phyloP scores from a whole-genome alignment of 1,284 basidiomycete species.

The Anthracocystis walkeri region DNA sequence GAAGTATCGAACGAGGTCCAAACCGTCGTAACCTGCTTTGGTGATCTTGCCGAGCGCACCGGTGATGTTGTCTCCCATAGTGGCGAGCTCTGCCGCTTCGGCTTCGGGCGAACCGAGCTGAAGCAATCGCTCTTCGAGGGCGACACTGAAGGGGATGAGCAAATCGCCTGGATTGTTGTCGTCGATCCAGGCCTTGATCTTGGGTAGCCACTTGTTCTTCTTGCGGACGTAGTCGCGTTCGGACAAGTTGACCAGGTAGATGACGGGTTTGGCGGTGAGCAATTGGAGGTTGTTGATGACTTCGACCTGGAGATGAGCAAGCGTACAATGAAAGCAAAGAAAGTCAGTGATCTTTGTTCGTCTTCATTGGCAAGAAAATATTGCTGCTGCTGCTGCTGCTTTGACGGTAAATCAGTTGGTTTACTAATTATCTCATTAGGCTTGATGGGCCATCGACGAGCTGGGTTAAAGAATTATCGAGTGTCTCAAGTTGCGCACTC shows the following conservation, averaged over 20 bases:
- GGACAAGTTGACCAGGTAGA: slow-evolving; percentile 96
- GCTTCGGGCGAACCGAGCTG: slow-evolving; percentile 66
- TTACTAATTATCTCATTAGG: slow-evolving; percentile 64
- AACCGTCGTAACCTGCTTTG: slow-evolving; percentile 66
- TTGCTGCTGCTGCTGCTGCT: slow-evolving; percentile 14
- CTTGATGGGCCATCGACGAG: slow-evolving; percentile 76
- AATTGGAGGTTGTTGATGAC: slow-evolving; percentile 92
- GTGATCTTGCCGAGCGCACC: slow-evolving; percentile 67
- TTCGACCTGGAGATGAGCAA: slow-evolving; percentile 79
- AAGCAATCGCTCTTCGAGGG: slow-evolving; percentile 90
- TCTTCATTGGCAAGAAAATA: neutral
- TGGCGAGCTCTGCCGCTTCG: slow-evolving; percentile 62
- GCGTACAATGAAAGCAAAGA: neutral
- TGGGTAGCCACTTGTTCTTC: slow-evolving; percentile 99
- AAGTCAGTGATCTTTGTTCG: neutral
- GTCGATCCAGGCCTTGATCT: slow-evolving; percentile 99
- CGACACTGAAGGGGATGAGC: slow-evolving; percentile 96
- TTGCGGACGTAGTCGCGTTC: slow-evolving; percentile 95
- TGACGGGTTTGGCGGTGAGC: slow-evolving; percentile 96
- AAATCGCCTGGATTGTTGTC: slow-evolving; percentile 94
- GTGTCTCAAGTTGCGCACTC: slow-evolving; percentile 74
- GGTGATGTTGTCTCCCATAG: slow-evolving; percentile 61
- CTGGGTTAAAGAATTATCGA: slow-evolving; percentile 78
- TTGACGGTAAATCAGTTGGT: slow-evolving; percentile 43
- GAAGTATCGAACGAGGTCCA: slow-evolving; percentile 73